These are phyloP conservation scores for Solanum hybrid DNA, from an alignment of 305 asterid species.

Conservation along the genomic window DNA sequence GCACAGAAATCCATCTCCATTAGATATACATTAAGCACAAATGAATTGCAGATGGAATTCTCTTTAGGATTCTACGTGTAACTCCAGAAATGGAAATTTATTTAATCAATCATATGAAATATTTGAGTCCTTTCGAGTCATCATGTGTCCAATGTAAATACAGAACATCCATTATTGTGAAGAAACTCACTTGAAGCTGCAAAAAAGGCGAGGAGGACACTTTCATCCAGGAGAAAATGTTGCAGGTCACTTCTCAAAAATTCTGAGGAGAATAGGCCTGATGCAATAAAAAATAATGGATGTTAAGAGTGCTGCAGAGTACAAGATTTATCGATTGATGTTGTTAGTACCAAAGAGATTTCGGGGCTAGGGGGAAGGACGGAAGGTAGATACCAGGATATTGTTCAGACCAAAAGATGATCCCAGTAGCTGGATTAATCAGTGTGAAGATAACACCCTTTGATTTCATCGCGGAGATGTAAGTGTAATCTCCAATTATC, in stretches of 20 bases:
- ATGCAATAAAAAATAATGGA: background rate
- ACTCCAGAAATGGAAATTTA: background rate
- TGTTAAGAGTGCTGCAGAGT: background rate
- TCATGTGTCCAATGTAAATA: background rate
- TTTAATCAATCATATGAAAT: background rate
- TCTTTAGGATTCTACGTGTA: background rate
- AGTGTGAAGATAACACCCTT: conserved; percentile 37
- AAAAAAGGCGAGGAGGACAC: conserved; percentile 47
- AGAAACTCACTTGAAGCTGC: conserved; percentile 58
- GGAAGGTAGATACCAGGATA: conserved; percentile 48
- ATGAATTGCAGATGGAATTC: background rate
- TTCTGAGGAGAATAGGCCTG: conserved; percentile 50
- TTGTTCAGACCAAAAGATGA: conserved; percentile 45
- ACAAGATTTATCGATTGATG: background rate
- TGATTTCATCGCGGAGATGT: conserved; percentile 69
- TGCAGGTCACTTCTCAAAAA: conserved; percentile 57
- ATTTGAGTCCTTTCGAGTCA: background rate
- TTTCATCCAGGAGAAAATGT: conserved; percentile 61
- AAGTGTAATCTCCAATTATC: conserved; percentile 42
- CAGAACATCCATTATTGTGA: background rate
- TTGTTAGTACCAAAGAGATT: background rate
- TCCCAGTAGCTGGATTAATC: conserved; percentile 61
- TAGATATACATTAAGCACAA: background rate
- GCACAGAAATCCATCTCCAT: conserved; percentile 15
- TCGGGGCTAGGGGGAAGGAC: background rate